Conservation (phyloP, 306 rosid genomes). For the Styphnolobium japonicum region DNA sequence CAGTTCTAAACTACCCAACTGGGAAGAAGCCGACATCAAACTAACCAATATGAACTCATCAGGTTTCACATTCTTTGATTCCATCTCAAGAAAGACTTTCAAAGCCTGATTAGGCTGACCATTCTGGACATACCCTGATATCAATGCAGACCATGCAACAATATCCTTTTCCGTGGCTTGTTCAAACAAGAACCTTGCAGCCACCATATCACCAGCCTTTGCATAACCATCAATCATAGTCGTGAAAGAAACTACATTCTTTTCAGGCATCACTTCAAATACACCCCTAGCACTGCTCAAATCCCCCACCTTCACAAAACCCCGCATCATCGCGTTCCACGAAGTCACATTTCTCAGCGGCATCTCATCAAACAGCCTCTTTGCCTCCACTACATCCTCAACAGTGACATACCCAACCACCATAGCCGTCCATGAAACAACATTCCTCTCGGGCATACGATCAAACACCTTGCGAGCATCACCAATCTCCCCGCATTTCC, state of each 20-base stretch:
- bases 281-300: conserved; percentile 47
- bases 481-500: conserved; percentile 45
- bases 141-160: conserved; percentile 70
- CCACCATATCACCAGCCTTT: conserved; percentile 61
- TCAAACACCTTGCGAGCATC: conserved; percentile 70
- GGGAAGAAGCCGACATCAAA: conserved; percentile 79
- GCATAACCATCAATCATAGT: conserved; percentile 86
- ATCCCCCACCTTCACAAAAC: conserved; percentile 58
- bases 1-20: conserved; percentile 50
- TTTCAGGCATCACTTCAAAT: conserved; percentile 69
- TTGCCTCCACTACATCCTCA: conserved; percentile 44
- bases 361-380: conserved; percentile 42
- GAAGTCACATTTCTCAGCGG: conserved; percentile 41
- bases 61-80: conserved; percentile 48
- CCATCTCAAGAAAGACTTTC: conserved; percentile 59
- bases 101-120: conserved; percentile 56
- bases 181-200: conserved; percentile 62
- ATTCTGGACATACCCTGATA: conserved; percentile 72
- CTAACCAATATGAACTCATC: conserved; percentile 66
- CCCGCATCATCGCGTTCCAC: conserved; percentile 51
- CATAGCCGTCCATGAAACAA: conserved; percentile 57
- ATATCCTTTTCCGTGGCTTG: conserved; percentile 48
- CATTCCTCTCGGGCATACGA: conserved; percentile 38
- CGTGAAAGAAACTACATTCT: conserved; percentile 63
- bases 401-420: conserved; percentile 44